Evolutionary conservation across 2,329 filamentous ascomycete species (phyloP).

Genomic region (Xylaria sp.): DNA sequence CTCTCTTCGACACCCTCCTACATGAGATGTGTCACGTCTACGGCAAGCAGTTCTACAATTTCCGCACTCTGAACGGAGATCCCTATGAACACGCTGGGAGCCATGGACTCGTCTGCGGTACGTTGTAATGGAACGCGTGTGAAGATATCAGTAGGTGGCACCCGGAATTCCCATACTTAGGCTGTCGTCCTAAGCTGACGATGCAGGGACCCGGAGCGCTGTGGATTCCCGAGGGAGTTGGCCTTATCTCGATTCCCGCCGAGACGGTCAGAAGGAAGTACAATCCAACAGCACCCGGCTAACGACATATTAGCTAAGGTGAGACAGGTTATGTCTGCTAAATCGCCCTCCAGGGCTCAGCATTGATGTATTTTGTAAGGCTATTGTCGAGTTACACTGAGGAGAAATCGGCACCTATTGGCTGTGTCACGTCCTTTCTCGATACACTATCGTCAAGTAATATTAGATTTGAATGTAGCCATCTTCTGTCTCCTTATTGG

Average conservation of each 20-base stretch:
- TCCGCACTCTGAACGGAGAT: background rate
- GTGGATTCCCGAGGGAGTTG: background rate
- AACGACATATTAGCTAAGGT: background rate
- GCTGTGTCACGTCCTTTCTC: background rate
- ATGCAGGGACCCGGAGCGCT: background rate
- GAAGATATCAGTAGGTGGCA: background rate
- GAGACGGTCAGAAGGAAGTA: background rate
- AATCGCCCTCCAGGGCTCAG: too few species aligned
- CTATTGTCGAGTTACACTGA: too few species aligned
- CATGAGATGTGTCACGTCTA: background rate
- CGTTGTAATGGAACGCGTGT: background rate
- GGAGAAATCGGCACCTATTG: too few species aligned
- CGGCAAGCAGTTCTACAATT: background rate
- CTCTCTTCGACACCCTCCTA: background rate
- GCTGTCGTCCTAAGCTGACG: background rate
- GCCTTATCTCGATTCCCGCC: background rate
- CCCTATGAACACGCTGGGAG: rapidly evolving
- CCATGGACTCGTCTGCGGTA: background rate
- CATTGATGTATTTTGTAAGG: too few species aligned
- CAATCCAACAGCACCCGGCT: too few species aligned
- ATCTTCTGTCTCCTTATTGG: background rate
- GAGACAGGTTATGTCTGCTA: too few species aligned
- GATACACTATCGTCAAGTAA: background rate
- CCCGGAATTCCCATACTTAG: background rate
- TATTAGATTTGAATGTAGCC: background rate